Evolutionary conservation across 371 early-diverging fungal genomes (phyloP).

Genomic region (Batrachochytrium dendrobatidis): DNA sequence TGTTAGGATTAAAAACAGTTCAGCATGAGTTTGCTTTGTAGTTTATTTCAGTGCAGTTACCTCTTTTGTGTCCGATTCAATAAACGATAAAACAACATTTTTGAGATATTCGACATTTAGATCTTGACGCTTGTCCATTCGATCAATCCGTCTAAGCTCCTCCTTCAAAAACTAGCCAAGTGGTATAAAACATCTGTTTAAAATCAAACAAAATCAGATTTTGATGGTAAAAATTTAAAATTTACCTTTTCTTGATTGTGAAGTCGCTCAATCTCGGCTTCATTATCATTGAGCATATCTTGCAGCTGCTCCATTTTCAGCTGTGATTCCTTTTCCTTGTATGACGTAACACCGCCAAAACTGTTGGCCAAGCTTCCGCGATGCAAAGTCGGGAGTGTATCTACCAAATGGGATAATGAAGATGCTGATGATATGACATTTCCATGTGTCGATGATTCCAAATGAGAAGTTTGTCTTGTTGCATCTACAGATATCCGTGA

Average conservation of each 20-base stretch:
- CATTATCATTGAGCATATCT: conserved; percentile 24
- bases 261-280: conserved; percentile 18
- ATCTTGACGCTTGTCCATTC: conserved; percentile 21
- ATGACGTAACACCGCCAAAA: neutral
- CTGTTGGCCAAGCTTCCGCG: neutral
- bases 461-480: neutral
- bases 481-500: neutral
- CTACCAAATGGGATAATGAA: neutral
- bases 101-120: conserved; percentile 29
- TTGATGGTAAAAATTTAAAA: neutral
- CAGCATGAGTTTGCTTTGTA: too few relatives aligned
- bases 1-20: too few relatives aligned
- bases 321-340: conserved; percentile 18
- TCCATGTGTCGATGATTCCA: neutral
- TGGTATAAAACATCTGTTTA: neutral
- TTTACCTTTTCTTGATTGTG: conserved; percentile 16
- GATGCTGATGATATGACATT: neutral
- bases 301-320: conserved; percentile 20
- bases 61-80: conserved; percentile 24
- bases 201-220: neutral
- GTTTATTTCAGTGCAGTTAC: too few relatives aligned
- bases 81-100: conserved; percentile 27
- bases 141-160: conserved; percentile 21
- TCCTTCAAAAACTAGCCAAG: conserved; percentile 21
- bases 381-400: neutral